Evolutionary conservation across 2,329 filamentous ascomycete species (phyloP).

Genomic region (Neonectria punicea): DNA sequence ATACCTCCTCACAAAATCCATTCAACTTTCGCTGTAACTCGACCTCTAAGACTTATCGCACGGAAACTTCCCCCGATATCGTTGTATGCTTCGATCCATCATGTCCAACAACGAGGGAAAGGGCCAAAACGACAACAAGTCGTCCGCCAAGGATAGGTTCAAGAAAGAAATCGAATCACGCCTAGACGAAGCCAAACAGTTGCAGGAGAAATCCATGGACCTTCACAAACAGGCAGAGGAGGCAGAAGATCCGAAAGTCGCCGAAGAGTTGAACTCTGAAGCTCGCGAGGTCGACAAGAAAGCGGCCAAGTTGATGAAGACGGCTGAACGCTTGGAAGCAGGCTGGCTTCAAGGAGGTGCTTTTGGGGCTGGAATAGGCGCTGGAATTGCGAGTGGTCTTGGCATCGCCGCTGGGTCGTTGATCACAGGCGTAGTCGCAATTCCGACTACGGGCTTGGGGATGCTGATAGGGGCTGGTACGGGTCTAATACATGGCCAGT

Average conservation of each 20-base stretch:
- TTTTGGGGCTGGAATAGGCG: slow-evolving; percentile 33
- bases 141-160: slow-evolving; percentile 28
- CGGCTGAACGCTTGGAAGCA: slow-evolving; percentile 30
- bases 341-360: slow-evolving; percentile 40
- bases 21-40: background rate
- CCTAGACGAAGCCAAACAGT: slow-evolving; percentile 29
- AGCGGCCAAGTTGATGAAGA: slow-evolving; percentile 39
- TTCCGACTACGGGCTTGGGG: slow-evolving; percentile 32
- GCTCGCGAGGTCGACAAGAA: slow-evolving; percentile 34
- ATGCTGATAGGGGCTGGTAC: slow-evolving; percentile 36
- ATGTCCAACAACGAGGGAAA: slow-evolving; percentile 23
- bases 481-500: slow-evolving; percentile 31
- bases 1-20: background rate
- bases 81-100: background rate
- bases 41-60: background rate
- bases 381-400: slow-evolving; percentile 35
- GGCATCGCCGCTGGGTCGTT: slow-evolving; percentile 31
- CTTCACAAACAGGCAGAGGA: slow-evolving; percentile 34
- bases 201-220: slow-evolving; percentile 30
- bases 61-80: background rate
- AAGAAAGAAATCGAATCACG: slow-evolving; percentile 28
- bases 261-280: slow-evolving; percentile 26
- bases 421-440: slow-evolving; percentile 34
- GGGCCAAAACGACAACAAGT: slow-evolving; percentile 9
- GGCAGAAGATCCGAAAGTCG: slow-evolving; percentile 18